Evolutionary conservation across 1,284 basidiomycete species (phyloP).

Genomic region (Exobasidium cylindrosporum): DNA sequence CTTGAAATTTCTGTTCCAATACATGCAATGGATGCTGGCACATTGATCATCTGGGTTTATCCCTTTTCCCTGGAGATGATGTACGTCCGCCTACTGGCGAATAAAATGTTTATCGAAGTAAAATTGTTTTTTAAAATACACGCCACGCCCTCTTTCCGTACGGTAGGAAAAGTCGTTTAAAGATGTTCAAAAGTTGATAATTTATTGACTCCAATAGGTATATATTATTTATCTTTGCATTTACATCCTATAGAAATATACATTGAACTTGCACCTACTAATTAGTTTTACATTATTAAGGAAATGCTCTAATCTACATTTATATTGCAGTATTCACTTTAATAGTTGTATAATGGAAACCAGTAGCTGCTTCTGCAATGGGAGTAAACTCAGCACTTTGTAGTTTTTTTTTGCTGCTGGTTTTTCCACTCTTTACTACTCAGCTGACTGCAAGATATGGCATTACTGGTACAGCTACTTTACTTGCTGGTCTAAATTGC

Average conservation of each 20-base stretch:
- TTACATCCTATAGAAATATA: conserved; percentile 18
- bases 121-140: too few relatives aligned
- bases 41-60: too few relatives aligned
- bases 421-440: conserved; percentile 24
- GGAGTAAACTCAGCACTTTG: conserved; percentile 17
- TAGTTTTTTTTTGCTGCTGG: conserved; percentile 13
- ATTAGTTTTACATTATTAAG: conserved; percentile 55
- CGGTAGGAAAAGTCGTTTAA: too few relatives aligned
- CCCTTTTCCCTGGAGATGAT: too few relatives aligned
- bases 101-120: too few relatives aligned
- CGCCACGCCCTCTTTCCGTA: too few relatives aligned
- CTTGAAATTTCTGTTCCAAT: too few relatives aligned
- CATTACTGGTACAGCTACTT: conserved; percentile 19
- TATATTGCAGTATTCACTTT: conserved; percentile 24
- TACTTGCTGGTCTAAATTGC: conserved; percentile 20
- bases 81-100: too few relatives aligned
- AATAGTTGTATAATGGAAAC: conserved; percentile 13
- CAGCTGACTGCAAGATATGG: conserved; percentile 20
- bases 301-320: conserved; percentile 63
- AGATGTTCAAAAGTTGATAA: conserved; percentile 66
- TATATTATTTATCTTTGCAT: conserved; percentile 26
- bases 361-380: conserved; percentile 29
- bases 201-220: conserved; percentile 52
- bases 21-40: too few relatives aligned
- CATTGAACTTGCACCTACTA: conserved; percentile 23